Base-by-base conservation (phyloP, 2,329 filamentous ascomycete species). In the Paradendryphiella salina region DNA sequence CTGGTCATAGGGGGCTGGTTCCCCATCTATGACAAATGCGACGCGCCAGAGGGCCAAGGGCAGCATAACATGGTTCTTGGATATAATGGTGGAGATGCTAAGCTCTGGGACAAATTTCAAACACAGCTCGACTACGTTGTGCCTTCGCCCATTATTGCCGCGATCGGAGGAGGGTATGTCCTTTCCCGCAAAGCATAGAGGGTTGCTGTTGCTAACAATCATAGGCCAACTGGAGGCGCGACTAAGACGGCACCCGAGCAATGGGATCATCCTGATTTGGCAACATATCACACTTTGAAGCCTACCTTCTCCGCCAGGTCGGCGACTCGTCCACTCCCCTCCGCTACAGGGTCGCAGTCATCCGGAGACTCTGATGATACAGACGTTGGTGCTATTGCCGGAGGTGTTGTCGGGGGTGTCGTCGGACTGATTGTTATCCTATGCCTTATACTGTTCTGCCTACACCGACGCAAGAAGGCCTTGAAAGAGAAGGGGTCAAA, bases 1-100 rank as follows among this genome's bases (percentile, higher is more conserved):
- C 70, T 87, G 18, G 76, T 87, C 38, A 80, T 86, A 29, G 84
- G 85, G 17, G 85, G 85, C 14, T 78, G 76, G 37, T 84, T 85
- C 52, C 61, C 61, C 75, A 7, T 71, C 64, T 9, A 68, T 76
- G 48, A 52, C 29, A 60, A 72, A 5, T 86, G 83, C 59, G 83
- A 86, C 61, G 73, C 73, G n/a, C 74, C 76, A 1, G 70, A 72
- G 10, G 74, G 79, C 18, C 82, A 79, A 75, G 83, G 80, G 4
- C 79, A 79, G 9, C 83, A 85, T 66, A 81, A 82, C 52, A 70
- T 82, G 50, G 78, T 84, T 59, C 67, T 84, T 18, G 79, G 82
- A 17, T 73, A 78, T 46, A 78, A 79, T 26, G 80, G 80, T 41
- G 50, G 43, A 7, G 63, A 72, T 4, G 69, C 76, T 32, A 71